Percentiles rank a stretch among this genome's conserved stretches.
Evolutionary conservation across 345 rosid species (phyloP).

Genomic region (Populus deltoides): DNA sequence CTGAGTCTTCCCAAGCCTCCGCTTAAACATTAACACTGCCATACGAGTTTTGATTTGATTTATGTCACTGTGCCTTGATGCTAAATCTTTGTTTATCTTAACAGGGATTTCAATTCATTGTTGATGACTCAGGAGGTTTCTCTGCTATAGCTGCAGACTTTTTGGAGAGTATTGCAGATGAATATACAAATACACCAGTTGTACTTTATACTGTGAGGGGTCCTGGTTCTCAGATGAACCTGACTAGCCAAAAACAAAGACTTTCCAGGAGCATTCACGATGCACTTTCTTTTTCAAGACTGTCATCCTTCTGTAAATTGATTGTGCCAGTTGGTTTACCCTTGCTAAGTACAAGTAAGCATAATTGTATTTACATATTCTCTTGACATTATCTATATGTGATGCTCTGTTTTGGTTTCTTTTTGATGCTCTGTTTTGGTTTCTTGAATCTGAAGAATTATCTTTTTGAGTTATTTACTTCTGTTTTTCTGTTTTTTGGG

Average conservation of each 20-base stretch:
- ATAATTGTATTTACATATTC: constrained; percentile 4
- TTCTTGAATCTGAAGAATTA: not conserved
- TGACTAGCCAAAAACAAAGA: constrained; percentile 43
- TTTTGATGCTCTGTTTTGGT: not conserved
- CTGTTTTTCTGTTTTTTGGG: not conserved
- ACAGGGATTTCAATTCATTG: constrained; percentile 89
- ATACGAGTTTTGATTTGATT: not conserved
- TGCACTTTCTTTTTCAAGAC: constrained; percentile 73
- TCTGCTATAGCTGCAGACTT: constrained; percentile 76
- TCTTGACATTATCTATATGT: not conserved
- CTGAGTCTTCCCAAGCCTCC: not conserved
- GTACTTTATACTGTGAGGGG: constrained; percentile 63
- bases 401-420: not conserved
- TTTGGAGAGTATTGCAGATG: constrained; percentile 80
- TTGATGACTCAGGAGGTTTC: constrained; percentile 89
- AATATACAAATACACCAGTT: constrained; percentile 66
- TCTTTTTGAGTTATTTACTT: not conserved
- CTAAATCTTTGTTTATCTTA: constrained; percentile 14
- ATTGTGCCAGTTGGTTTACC: constrained; percentile 87
- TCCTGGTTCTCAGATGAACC: constrained; percentile 47
- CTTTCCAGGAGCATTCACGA: constrained; percentile 68
- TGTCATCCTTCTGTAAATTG: constrained; percentile 64
- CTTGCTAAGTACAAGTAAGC: constrained; percentile 60
- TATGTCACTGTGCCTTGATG: constrained; percentile 2
- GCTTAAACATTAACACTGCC: not conserved